A percentile compares a stretch with the other conserved stretches of the same genome.
These are phyloP conservation scores for Colletotrichum siamense DNA, from an alignment of 2,329 filamentous ascomycete genomes.

Conservation along the genomic window DNA sequence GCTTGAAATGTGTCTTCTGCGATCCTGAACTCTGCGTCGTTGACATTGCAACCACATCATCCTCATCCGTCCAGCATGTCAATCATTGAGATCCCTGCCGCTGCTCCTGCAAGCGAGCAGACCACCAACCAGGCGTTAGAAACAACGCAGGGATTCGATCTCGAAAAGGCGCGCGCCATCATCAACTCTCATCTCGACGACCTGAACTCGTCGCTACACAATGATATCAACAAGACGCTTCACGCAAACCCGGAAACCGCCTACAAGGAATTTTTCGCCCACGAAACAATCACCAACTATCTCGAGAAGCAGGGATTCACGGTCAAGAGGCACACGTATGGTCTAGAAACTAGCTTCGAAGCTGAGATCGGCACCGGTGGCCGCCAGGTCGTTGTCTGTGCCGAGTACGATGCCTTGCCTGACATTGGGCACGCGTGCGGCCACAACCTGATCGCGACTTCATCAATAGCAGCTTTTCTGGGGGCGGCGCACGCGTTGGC, in stretches of 20 bases:
- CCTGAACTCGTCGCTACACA: constrained; percentile 18
- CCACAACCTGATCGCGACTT: constrained; percentile 50
- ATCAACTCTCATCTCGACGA: constrained; percentile 25
- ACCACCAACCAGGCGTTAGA: not conserved
- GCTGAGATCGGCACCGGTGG: constrained; percentile 47
- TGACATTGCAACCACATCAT: not conserved
- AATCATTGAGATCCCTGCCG: not conserved
- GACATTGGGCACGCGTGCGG: constrained; percentile 52
- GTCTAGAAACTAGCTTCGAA: constrained; percentile 57
- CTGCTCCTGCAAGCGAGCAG: not conserved
- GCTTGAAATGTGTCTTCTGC: not conserved
- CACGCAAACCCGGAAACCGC: constrained; percentile 54
- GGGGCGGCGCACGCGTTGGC: constrained; percentile 38
- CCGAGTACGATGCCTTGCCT: constrained; percentile 54
- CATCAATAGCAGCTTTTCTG: constrained; percentile 45
- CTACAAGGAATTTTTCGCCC: constrained; percentile 57
- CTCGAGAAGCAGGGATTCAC: constrained; percentile 49
- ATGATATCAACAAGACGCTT: constrained; percentile 30
- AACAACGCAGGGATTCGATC: not conserved
- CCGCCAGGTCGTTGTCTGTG: constrained; percentile 45
- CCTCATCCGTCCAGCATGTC: not conserved
- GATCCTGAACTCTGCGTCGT: not conserved
- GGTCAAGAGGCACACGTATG: constrained; percentile 55
- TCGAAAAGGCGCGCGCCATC: constrained; percentile 25
- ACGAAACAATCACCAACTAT: constrained; percentile 51